A percentile compares a stretch with the other conserved stretches of the same genome.
Conservation (phyloP, 2,329 filamentous ascomycete genomes). For the Hymenoscyphus infarciens region DNA sequence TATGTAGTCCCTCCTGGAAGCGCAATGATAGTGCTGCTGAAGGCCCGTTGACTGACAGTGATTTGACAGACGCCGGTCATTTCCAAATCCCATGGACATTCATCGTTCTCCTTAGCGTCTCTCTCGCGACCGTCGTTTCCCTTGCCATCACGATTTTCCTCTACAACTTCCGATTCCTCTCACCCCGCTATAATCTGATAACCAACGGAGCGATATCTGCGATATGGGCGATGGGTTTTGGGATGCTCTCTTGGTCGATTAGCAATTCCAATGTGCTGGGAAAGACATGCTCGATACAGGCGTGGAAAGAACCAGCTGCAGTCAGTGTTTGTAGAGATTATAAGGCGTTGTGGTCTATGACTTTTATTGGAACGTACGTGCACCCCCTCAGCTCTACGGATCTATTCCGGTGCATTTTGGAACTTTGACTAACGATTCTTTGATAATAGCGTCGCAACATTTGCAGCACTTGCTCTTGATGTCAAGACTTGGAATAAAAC, state of each 20-base stretch:
- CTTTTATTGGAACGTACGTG: constrained; percentile 29
- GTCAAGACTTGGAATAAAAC: constrained; percentile 25
- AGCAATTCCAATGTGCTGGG: constrained; percentile 26
- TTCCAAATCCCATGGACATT: constrained; percentile 32
- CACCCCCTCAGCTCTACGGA: neutral
- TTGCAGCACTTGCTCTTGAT: constrained; percentile 28
- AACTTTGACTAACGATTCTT: neutral
- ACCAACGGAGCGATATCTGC: constrained; percentile 26
- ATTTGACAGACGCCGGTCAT: constrained; percentile 16
- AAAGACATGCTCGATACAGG: constrained; percentile 24
- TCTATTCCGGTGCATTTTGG: neutral
- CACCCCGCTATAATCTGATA: constrained; percentile 29
- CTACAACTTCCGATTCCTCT: constrained; percentile 33
- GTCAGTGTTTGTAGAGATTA: constrained; percentile 32
- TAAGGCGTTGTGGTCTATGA: constrained; percentile 32
- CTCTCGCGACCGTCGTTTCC: constrained; percentile 24
- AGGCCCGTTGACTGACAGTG: constrained; percentile 1
- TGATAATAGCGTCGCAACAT: constrained; percentile 23
- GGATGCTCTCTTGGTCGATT: constrained; percentile 29
- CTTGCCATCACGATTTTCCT: constrained; percentile 30
- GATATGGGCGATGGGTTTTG: constrained; percentile 30
- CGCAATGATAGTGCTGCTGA: neutral
- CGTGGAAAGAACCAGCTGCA: constrained; percentile 26
- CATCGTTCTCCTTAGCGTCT: constrained; percentile 28
- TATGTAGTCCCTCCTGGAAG: constrained; percentile 14